A percentile compares a stretch with the other conserved stretches of the same genome.
Evolutionary conservation across 768 basidiomycete genomes (phyloP).

Genomic region (Trametes coccinea): DNA sequence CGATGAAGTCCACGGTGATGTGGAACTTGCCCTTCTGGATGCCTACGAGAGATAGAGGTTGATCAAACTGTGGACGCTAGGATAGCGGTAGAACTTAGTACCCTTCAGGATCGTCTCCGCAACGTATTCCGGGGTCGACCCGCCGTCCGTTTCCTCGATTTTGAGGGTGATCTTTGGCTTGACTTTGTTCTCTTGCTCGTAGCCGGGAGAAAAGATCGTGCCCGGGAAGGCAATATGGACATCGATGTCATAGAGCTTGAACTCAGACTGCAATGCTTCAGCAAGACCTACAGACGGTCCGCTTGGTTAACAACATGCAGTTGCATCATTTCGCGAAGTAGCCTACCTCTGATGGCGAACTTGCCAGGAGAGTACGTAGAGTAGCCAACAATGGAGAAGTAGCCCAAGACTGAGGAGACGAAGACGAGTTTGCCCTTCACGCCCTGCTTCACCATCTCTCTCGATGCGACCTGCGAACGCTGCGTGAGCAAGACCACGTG

Average conservation of each 20-base stretch:
- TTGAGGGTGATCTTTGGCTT: slow-evolving; percentile 76
- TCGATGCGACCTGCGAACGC: slow-evolving; percentile 57
- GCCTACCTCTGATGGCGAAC: slow-evolving; percentile 77
- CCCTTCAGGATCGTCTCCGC: slow-evolving; percentile 62
- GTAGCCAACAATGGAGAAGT: slow-evolving; percentile 78
- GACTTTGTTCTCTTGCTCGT: slow-evolving; percentile 68
- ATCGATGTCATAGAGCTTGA: slow-evolving; percentile 72
- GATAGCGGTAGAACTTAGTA: slow-evolving; percentile 27
- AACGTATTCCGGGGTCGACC: slow-evolving; percentile 61
- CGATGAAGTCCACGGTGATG: slow-evolving; percentile 72
- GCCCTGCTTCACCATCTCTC: slow-evolving; percentile 59
- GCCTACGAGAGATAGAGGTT: slow-evolving; percentile 41
- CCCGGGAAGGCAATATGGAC: slow-evolving; percentile 83
- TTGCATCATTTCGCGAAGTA: background rate
- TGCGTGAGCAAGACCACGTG: background rate
- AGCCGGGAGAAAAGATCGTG: slow-evolving; percentile 79
- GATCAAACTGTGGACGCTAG: background rate
- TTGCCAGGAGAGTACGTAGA: slow-evolving; percentile 82
- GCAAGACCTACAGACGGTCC: slow-evolving; percentile 60
- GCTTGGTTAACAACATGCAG: background rate
- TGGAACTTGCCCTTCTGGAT: slow-evolving; percentile 70
- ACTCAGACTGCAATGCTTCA: slow-evolving; percentile 78
- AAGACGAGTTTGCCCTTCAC: slow-evolving; percentile 72
- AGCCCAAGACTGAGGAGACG: slow-evolving; percentile 71
- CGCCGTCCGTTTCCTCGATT: slow-evolving; percentile 74